Conservation (phyloP, 176 grass and related monocot genomes). For the Avena insularis region DNA sequence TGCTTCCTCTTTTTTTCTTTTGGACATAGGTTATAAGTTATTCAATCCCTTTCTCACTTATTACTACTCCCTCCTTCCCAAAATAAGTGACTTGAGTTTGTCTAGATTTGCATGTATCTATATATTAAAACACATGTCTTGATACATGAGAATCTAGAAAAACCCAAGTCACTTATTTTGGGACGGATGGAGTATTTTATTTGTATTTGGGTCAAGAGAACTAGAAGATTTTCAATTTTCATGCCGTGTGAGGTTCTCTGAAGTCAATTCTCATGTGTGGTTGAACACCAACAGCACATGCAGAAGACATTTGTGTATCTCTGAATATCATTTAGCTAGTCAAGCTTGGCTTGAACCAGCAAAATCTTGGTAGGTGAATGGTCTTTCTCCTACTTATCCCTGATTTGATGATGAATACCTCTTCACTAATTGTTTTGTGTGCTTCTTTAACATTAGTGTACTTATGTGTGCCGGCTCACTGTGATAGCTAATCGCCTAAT, state of each 20-base stretch:
- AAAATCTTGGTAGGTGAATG: neutral
- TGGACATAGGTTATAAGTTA: neutral
- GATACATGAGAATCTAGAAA: no score
- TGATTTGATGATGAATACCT: neutral
- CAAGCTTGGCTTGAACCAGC: neutral
- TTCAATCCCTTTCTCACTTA: neutral
- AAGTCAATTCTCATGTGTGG: neutral
- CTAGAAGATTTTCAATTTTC: neutral
- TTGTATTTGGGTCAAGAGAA: constrained; percentile 17
- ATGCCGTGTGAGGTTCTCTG: neutral
- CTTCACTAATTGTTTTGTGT: neutral
- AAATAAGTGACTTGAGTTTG: no score
- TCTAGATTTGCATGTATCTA: no score
- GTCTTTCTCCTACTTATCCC: neutral
- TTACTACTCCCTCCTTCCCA: neutral
- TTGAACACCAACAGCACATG: neutral
- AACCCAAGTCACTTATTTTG: no score
- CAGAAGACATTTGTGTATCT: neutral
- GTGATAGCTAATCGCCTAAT: no score
- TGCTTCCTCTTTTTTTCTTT: neutral
- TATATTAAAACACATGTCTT: no score
- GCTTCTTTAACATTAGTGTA: neutral
- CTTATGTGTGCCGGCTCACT: neutral
- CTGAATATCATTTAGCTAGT: neutral
- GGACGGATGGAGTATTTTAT: neutral